These are phyloP conservation scores for Jasminum sambac DNA, from an alignment of 257 asterid species.

Conservation along the genomic window DNA sequence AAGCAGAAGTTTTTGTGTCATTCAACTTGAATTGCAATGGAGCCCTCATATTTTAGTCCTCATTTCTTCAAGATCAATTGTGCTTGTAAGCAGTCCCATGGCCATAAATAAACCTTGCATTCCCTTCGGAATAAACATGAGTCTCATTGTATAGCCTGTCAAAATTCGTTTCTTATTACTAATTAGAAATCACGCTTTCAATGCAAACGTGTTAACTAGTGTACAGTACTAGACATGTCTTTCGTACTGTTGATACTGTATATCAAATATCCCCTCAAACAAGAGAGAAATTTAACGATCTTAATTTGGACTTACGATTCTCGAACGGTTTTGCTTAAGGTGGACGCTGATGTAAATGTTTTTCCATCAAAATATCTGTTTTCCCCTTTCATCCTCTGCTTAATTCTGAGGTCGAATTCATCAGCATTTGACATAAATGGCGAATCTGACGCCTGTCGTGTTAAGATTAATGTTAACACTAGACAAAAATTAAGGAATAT, in stretches of 20 bases:
- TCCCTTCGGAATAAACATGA: slow-evolving; percentile 85
- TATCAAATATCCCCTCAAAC: background rate
- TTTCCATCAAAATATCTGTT: slow-evolving; percentile 78
- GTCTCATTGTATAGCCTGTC: slow-evolving; percentile 68
- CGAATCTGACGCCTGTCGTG: slow-evolving; percentile 67
- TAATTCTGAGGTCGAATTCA: slow-evolving; percentile 72
- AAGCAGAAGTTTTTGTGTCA: slow-evolving; percentile 13
- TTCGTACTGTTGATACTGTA: background rate
- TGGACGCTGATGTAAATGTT: slow-evolving; percentile 78
- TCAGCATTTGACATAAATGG: slow-evolving; percentile 54
- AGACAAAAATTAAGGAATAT: background rate
- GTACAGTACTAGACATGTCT: background rate
- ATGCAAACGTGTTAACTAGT: background rate
- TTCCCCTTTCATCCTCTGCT: slow-evolving; percentile 74
- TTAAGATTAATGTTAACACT: background rate
- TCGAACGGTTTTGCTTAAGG: slow-evolving; percentile 84
- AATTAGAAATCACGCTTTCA: background rate
- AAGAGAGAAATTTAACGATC: background rate
- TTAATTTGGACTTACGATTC: slow-evolving; percentile 52
- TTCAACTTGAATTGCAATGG: background rate
- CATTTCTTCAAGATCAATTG: slow-evolving; percentile 33
- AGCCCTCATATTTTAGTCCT: background rate
- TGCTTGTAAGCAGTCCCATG: slow-evolving; percentile 62
- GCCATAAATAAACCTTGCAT: slow-evolving; percentile 87
- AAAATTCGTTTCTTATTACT: slow-evolving; percentile 4